Conservation (phyloP, 352 stramenopile species). For the Globisporangium camurandrum region DNA sequence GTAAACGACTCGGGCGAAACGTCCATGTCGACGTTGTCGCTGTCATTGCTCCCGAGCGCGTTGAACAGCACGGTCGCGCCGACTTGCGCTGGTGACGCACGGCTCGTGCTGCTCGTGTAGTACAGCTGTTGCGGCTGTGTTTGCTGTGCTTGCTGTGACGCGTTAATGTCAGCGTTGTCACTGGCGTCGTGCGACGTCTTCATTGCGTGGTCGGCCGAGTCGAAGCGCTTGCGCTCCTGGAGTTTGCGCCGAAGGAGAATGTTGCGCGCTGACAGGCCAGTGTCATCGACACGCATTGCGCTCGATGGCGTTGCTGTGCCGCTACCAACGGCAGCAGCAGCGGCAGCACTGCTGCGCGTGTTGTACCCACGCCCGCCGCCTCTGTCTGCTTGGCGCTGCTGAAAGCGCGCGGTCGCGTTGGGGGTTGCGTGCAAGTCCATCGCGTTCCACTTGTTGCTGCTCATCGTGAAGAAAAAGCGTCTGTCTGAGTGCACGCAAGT, state of each 20-base stretch:
- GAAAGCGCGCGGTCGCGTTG: neutral
- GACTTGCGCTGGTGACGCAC: slow-evolving; percentile 26
- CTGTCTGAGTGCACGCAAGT: no score
- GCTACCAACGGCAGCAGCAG: no score
- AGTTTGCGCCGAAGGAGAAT: slow-evolving; percentile 70
- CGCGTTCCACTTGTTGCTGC: slow-evolving; percentile 36
- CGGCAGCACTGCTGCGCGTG: neutral
- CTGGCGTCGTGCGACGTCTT: slow-evolving; percentile 13
- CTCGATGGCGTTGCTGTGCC: no score
- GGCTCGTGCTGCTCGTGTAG: slow-evolving; percentile 1
- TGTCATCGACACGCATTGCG: slow-evolving; percentile 15
- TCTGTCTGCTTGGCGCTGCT: slow-evolving; percentile 8
- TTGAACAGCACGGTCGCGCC: slow-evolving; percentile 35
- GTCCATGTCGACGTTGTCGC: slow-evolving; percentile 19
- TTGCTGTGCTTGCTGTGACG: neutral
- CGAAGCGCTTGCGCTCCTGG: slow-evolving; percentile 69
- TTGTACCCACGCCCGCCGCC: neutral
- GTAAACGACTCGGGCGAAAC: no score
- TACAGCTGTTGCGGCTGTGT: slow-evolving; percentile 2
- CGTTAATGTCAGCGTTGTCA: no score
- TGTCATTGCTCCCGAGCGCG: slow-evolving; percentile 21
- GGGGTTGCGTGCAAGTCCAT: slow-evolving; percentile 39
- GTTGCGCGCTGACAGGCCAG: slow-evolving; percentile 67
- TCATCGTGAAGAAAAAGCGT: no score
- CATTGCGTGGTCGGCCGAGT: slow-evolving; percentile 82